Conservation (phyloP, 805 yeast genomes). For the Candida gorgasii region DNA sequence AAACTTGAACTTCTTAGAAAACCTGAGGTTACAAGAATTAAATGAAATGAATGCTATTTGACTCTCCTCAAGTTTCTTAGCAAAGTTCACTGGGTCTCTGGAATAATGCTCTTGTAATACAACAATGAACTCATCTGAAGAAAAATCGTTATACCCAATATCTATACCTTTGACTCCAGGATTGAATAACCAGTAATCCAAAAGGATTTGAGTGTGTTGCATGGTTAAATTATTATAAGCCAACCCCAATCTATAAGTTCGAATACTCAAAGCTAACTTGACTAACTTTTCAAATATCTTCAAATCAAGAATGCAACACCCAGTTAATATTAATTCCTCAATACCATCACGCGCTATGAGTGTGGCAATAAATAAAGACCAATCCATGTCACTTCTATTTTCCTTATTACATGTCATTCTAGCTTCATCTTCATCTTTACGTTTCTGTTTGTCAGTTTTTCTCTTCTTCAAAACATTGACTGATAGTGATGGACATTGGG, state of each 20-base stretch:
- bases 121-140: slow-evolving; percentile 31
- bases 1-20: slow-evolving; percentile 48
- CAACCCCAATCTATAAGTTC: slow-evolving; percentile 67
- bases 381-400: slow-evolving; percentile 76
- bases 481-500: slow-evolving; percentile 59
- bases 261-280: slow-evolving; percentile 52
- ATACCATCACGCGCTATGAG: slow-evolving; percentile 69
- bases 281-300: slow-evolving; percentile 57
- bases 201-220: slow-evolving; percentile 53
- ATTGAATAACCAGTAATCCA: slow-evolving; percentile 59
- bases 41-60: slow-evolving; percentile 53
- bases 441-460: slow-evolving; percentile 20
- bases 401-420: slow-evolving; percentile 51
- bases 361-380: slow-evolving; percentile 75
- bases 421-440: slow-evolving; percentile 24
- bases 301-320: slow-evolving; percentile 63
- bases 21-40: slow-evolving; percentile 60
- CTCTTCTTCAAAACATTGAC: slow-evolving; percentile 45
- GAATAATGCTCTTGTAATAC: slow-evolving; percentile 37
- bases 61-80: slow-evolving; percentile 21
- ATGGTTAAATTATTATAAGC: slow-evolving; percentile 69
- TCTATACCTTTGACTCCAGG: slow-evolving; percentile 68
- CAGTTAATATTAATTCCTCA: slow-evolving; percentile 77
- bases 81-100: slow-evolving; percentile 18
- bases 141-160: slow-evolving; percentile 77